Percentiles rank a stretch among this genome's conserved stretches.
Evolutionary conservation across 2,329 filamentous ascomycete species (phyloP).

Genomic region (Trichoderma koningiopsis): DNA sequence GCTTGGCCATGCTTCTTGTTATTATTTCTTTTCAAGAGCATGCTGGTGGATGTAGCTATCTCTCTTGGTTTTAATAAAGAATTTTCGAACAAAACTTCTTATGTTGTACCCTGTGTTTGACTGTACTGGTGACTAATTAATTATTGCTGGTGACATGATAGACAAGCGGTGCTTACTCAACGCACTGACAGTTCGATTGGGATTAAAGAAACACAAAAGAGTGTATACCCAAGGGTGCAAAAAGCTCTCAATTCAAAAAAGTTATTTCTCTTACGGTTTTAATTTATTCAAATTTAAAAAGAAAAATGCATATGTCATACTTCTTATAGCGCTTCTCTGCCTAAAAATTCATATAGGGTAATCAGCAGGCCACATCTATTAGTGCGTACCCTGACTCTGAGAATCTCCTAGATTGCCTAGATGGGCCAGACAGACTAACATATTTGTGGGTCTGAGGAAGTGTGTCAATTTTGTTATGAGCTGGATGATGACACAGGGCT

Average conservation of each 20-base stretch:
- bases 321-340: neutral
- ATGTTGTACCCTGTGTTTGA: neutral
- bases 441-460: neutral
- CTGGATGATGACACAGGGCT: neutral
- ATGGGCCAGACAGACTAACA: neutral
- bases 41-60: neutral
- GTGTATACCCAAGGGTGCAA: neutral
- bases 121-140: neutral
- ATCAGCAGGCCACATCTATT: neutral
- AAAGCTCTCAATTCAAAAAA: neutral
- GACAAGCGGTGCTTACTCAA: too few species aligned
- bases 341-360: neutral
- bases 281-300: too few species aligned
- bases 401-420: neutral
- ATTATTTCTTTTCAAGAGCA: neutral
- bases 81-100: neutral
- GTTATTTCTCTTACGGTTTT: too few species aligned
- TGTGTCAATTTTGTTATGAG: neutral
- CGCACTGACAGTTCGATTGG: too few species aligned
- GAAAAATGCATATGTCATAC: too few species aligned
- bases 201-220: neutral
- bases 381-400: neutral
- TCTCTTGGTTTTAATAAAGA: constrained; percentile 4
- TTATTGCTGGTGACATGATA: too few species aligned
- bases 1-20: neutral